Evolutionary conservation across 2,329 filamentous ascomycete species (phyloP).

Genomic region (Diaporthe sp.): DNA sequence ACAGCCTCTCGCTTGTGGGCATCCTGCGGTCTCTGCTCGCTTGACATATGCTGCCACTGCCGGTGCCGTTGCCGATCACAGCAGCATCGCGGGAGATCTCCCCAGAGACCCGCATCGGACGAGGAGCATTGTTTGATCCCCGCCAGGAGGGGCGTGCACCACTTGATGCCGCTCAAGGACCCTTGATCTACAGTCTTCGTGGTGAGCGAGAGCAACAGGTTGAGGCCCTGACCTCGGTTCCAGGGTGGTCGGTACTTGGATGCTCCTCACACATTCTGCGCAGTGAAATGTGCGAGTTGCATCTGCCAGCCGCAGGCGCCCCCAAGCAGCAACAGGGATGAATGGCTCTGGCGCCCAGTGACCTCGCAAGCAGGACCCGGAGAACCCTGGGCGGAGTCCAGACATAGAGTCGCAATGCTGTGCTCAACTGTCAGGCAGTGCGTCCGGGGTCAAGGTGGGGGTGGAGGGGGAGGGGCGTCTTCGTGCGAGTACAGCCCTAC

Average conservation of each 20-base stretch:
- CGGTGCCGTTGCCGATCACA: constrained; percentile 2
- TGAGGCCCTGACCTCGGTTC: not conserved
- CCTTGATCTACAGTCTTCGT: not conserved
- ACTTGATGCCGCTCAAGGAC: constrained; percentile 2
- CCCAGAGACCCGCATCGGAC: constrained; percentile 16
- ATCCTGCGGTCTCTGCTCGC: not conserved
- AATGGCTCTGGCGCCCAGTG: not conserved
- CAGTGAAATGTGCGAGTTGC: not conserved
- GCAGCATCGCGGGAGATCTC: constrained; percentile 12
- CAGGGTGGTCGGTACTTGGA: not conserved
- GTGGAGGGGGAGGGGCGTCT: not conserved
- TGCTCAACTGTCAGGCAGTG: constrained; percentile 1
- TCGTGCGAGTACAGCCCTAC: constrained; percentile 22
- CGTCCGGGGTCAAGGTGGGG: not conserved
- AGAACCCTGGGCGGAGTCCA: not conserved
- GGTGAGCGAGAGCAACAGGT: not conserved
- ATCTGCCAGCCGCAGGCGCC: not conserved
- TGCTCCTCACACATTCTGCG: not conserved
- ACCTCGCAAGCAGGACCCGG: not conserved
- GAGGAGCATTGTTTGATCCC: constrained; percentile 3
- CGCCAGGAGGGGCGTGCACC: not conserved
- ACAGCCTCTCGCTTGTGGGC: not conserved
- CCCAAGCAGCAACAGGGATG: constrained; percentile 6
- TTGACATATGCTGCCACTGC: not conserved
- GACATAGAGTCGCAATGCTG: not conserved